Evolutionary conservation across 805 yeast species (phyloP), one percentile per base, ranked within the genome.

Genomic region (Dipodascus albidus): DNA sequence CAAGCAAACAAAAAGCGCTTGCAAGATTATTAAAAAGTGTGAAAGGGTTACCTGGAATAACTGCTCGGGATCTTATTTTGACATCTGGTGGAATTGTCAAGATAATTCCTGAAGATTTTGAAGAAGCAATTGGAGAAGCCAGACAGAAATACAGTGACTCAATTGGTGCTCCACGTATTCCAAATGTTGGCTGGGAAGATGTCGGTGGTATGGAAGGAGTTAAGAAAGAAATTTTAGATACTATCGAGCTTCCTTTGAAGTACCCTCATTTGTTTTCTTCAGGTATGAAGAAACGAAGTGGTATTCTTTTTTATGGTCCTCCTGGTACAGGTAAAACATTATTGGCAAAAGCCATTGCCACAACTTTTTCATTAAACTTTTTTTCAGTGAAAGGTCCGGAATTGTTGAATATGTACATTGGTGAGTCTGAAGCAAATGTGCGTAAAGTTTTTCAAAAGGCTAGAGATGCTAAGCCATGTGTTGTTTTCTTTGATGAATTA

Each of bases 291-390:
- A 91, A 91, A 65, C 77, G 99, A 68, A 83, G 95, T 63, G 99
- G 99, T 50, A 86, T 93, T 41, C 70, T 93, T 58, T 89, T 93
- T 66, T 93, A 93, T 70, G 99, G 99, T 0, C 99, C 99, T 0
- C 99, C 99, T 0, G 99, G 99, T 22, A 93, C 99, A 0, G 99
- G 99, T 60, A 93, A 93, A 66, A 93, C 99, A 0, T 73, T 93
- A 24, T 74, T 93, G 55, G 99, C 99, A 11, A 93, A 93, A 67
- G 98, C 98, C 0, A 93, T 93, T 60, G 99, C 99, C 1, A 87
- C 97, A 0, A 87, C 90, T 60, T 93, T 91, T 67, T 85, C 96
- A 2, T 74, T 93, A 57, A 93, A 93, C 67, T 93, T 93, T 68
- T 90, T 93, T 68, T 86, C 96, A 60, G 97, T 93, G 15, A 93